Conservation (phyloP, 805 yeast species). For the Kodamaea lidongshanica region DNA sequence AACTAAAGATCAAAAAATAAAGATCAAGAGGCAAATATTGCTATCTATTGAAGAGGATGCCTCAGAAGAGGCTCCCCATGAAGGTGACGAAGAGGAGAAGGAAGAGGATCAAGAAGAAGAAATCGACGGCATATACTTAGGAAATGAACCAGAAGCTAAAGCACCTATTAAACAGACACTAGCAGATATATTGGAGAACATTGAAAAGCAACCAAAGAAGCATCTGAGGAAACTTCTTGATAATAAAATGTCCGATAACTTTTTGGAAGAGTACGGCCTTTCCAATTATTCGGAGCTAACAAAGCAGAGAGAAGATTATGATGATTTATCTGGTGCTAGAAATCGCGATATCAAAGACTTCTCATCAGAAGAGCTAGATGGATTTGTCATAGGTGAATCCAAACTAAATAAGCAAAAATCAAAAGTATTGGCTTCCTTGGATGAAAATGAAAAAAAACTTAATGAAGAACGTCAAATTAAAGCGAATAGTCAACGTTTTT, state of each 20-base stretch:
- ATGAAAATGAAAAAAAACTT: slow-evolving; percentile 23
- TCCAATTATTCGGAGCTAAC: slow-evolving; percentile 25
- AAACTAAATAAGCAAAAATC: slow-evolving; percentile 6
- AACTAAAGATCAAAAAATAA: slow-evolving; percentile 28
- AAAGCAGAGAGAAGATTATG: slow-evolving; percentile 22
- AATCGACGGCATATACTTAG: slow-evolving; percentile 35
- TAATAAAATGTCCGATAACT: slow-evolving; percentile 24
- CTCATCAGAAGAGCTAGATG: slow-evolving; percentile 25
- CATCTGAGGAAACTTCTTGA: slow-evolving; percentile 25
- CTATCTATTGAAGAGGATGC: slow-evolving; percentile 17
- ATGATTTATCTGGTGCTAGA: slow-evolving; percentile 14
- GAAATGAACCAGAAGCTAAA: slow-evolving; percentile 14
- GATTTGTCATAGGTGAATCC: slow-evolving; percentile 31
- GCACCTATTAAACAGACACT: slow-evolving; percentile 2
- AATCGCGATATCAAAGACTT: slow-evolving; percentile 19
- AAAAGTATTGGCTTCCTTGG: slow-evolving; percentile 13
- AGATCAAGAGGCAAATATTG: slow-evolving; percentile 31
- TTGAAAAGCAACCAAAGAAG: slow-evolving; percentile 8
- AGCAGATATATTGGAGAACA: slow-evolving; percentile 3
- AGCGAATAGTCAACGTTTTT: slow-evolving; percentile 23
- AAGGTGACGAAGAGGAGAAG: slow-evolving; percentile 9
- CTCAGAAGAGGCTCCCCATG: slow-evolving; percentile 7
- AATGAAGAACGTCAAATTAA: slow-evolving; percentile 19
- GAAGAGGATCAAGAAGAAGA: slow-evolving; percentile 7
- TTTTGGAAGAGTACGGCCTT: slow-evolving; percentile 36